These are phyloP conservation scores for Penicillium sp. DNA, from an alignment of 2,329 filamentous ascomycete genomes.

Conservation along the genomic window DNA sequence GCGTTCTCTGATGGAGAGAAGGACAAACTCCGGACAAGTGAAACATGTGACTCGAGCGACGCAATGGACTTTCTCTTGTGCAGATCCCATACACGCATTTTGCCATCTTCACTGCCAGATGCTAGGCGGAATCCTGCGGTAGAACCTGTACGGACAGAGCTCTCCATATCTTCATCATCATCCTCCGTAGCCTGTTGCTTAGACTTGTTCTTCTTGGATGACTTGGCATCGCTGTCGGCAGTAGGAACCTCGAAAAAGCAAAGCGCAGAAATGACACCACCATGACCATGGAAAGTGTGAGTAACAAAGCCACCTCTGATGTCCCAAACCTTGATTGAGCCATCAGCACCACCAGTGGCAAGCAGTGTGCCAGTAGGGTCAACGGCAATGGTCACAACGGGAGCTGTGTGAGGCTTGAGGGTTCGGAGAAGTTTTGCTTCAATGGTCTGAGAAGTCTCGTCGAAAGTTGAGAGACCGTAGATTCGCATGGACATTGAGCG, in stretches of 20 bases:
- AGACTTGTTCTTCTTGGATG: constrained; percentile 48
- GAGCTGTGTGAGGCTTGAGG: constrained; percentile 84
- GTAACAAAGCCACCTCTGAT: constrained; percentile 85
- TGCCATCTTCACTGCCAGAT: constrained; percentile 91
- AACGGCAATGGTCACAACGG: constrained; percentile 80
- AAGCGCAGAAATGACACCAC: constrained; percentile 84
- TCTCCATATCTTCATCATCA: constrained; percentile 44
- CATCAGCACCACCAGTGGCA: constrained; percentile 89
- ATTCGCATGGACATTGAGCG: constrained; percentile 95
- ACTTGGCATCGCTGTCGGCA: constrained; percentile 36
- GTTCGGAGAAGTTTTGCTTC: constrained; percentile 70
- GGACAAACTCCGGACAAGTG: constrained; percentile 83
- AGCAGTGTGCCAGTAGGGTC: constrained; percentile 86
- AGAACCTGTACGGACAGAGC: constrained; percentile 45
- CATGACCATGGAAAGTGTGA: constrained; percentile 91
- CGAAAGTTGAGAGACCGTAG: constrained; percentile 66
- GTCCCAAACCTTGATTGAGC: constrained; percentile 95
- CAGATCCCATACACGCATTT: constrained; percentile 86
- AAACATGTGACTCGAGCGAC: constrained; percentile 86
- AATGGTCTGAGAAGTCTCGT: constrained; percentile 55
- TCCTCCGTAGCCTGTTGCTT: constrained; percentile 27
- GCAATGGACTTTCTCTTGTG: constrained; percentile 76
- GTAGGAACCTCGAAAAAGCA: constrained; percentile 79
- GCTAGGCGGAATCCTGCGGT: constrained; percentile 72
- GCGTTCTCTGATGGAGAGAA: constrained; percentile 72